Conservation (phyloP, 2,329 filamentous ascomycete species). For the Penicillium hesseltinei region DNA sequence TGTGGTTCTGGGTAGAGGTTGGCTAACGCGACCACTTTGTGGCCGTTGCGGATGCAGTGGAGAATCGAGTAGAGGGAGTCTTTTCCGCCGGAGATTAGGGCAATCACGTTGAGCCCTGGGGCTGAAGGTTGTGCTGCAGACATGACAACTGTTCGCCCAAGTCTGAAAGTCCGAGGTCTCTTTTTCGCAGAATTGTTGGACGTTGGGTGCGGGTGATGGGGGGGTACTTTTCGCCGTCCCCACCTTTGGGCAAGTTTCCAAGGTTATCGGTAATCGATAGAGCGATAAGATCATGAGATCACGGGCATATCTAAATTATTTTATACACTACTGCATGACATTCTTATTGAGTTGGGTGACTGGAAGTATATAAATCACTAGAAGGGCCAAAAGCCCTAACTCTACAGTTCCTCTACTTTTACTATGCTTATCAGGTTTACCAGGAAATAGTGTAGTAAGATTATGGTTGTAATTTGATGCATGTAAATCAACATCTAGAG, state of each 20-base stretch:
- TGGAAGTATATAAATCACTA: not conserved
- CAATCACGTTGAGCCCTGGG: constrained; percentile 68
- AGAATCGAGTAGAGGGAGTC: constrained; percentile 93
- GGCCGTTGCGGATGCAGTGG: constrained; percentile 83
- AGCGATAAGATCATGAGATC: not conserved
- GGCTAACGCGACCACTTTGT: constrained; percentile 80
- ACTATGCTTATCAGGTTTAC: not conserved
- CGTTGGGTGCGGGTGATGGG: constrained; percentile 6
- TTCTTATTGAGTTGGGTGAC: not conserved
- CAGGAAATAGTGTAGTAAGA: not conserved
- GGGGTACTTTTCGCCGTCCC: constrained; percentile 9
- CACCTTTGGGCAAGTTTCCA: constrained; percentile 3
- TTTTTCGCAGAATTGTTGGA: constrained; percentile 4
- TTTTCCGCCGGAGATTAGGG: constrained; percentile 92
- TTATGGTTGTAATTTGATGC: constrained; percentile 23
- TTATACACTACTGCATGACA: not conserved
- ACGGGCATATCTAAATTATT: not conserved
- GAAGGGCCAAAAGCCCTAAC: not conserved
- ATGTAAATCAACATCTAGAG: constrained; percentile 18
- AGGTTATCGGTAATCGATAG: constrained; percentile 7
- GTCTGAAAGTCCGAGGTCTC: not conserved
- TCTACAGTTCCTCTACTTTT: not conserved
- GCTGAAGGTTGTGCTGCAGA: constrained; percentile 27
- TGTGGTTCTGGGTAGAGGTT: constrained; percentile 69
- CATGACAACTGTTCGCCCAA: constrained; percentile 22